phyloP scores from a whole-genome alignment of 1,284 basidiomycete genomes.

The Schizophyllum amplum region DNA sequence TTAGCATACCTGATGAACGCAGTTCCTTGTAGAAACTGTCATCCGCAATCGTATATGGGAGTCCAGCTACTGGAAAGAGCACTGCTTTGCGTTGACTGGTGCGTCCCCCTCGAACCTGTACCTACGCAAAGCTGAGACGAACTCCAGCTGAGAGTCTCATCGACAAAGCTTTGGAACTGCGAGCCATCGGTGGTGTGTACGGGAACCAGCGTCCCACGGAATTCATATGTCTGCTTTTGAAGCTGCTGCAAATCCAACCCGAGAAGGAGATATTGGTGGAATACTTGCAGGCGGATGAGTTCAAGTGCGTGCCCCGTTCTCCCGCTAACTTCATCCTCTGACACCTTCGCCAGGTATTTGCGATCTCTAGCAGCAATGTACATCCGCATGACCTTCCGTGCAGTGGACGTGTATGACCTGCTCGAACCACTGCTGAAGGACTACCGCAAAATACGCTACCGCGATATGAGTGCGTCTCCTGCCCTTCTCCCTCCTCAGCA shows the following conservation, averaged over 20 bases:
- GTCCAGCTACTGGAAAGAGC: constrained; percentile 94
- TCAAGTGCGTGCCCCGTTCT: constrained; percentile 69
- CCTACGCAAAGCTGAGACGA: constrained; percentile 8
- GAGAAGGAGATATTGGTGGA: constrained; percentile 95
- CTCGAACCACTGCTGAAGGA: constrained; percentile 94
- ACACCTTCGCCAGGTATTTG: constrained; percentile 62
- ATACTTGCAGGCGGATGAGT: constrained; percentile 92
- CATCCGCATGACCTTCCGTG: constrained; percentile 87
- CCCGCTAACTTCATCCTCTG: background rate
- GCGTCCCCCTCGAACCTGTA: constrained; percentile 6
- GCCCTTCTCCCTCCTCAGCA: background rate
- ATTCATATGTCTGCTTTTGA: constrained; percentile 87
- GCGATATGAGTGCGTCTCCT: constrained; percentile 61
- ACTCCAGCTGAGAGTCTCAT: constrained; percentile 81
- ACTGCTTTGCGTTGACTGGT: constrained; percentile 91
- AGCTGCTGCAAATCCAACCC: constrained; percentile 94
- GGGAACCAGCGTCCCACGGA: constrained; percentile 89
- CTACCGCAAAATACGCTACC: constrained; percentile 81
- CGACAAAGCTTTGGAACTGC: constrained; percentile 82
- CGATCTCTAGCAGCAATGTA: constrained; percentile 92
- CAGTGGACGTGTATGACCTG: constrained; percentile 86
- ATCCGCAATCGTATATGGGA: constrained; percentile 97
- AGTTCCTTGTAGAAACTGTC: constrained; percentile 96
- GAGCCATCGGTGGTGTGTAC: constrained; percentile 87
- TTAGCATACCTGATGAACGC: constrained; percentile 22